phyloP scores from a whole-genome alignment of 2,329 filamentous ascomycete genomes.

The Hirsutella minnesotensis region DNA sequence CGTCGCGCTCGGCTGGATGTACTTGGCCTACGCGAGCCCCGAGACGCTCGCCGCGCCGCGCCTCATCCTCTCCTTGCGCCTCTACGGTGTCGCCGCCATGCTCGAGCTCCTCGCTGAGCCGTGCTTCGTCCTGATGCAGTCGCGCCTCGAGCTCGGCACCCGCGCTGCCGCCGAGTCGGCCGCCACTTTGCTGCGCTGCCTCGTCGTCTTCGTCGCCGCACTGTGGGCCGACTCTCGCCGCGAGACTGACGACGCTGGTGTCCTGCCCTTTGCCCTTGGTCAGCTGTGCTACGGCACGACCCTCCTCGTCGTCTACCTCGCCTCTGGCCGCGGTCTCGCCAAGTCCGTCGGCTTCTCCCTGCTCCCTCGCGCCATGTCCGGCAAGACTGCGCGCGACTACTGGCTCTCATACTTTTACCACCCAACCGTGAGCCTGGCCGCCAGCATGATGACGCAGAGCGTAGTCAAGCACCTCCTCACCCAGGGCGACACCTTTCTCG shows the following conservation, averaged over 20 bases:
- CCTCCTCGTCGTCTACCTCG: constrained; percentile 58
- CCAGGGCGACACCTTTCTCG: constrained; percentile 84
- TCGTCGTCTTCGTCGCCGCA: constrained; percentile 58
- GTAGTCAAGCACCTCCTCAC: constrained; percentile 87
- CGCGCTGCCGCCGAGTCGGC: constrained; percentile 74
- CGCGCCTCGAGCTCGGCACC: constrained; percentile 65
- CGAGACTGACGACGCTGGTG: constrained; percentile 50
- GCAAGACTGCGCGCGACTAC: constrained; percentile 24
- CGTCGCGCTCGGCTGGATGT: constrained; percentile 52
- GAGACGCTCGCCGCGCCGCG: constrained; percentile 48
- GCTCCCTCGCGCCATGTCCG: constrained; percentile 31
- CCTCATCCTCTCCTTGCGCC: constrained; percentile 38
- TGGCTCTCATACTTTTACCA: constrained; percentile 52
- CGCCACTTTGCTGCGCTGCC: constrained; percentile 67
- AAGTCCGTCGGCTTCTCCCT: constrained; percentile 56
- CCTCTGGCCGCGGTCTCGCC: constrained; percentile 47
- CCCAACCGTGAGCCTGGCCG: constrained; percentile 58
- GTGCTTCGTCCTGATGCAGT: constrained; percentile 78
- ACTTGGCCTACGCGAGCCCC: constrained; percentile 41
- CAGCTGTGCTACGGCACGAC: constrained; percentile 65
- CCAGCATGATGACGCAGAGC: constrained; percentile 80
- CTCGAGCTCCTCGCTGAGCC: constrained; percentile 80
- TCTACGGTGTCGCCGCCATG: constrained; percentile 46
- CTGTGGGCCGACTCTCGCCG: constrained; percentile 35
- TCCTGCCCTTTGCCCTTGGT: constrained; percentile 80